Evolutionary conservation across 202 grass and related monocot genomes (phyloP), one percentile per base, ranked within the genome.

Genomic region (Zizania palustris): DNA sequence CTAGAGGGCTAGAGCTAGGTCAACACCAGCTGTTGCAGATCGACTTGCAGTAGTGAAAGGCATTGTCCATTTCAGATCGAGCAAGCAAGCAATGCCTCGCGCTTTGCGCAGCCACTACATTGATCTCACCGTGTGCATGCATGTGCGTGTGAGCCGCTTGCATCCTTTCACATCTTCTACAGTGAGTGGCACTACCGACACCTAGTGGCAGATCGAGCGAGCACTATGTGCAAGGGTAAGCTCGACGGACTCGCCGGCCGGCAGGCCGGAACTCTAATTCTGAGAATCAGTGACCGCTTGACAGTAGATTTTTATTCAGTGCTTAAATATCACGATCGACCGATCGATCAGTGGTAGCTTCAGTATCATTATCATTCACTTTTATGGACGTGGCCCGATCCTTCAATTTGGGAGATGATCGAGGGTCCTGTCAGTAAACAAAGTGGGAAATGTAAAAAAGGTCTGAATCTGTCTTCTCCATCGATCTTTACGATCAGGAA

Each of bases 401-500:
- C 43, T 13, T 41, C 36, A 13, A 67, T 16, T 45, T 45, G 39
- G 62, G 28, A 66, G 60, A 74, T 12, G n/a, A n/a, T n/a, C n/a
- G n/a, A 49, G 11, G 38, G 11, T 9, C 20, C 51, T 28, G 20
- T 14, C 2, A 45, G 7, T 46, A 22, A 28, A 65, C n/a, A 68
- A 68, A 68, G 44, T 22, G 46, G 49, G 16, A n/a, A 15, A 20
- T 19, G 9, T 28, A 28, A 28, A 18, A 20, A 51, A 51, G 11
- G 43, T 61, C 43, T 61, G 43, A 53, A 35, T 62, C 19, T 10
- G 15, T 71, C 73, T 63, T 20, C 28, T 28, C 28, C 28, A 20
- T 20, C 45, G 38, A 84, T 58, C 45, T 84, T 22, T 78, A 65
- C 57, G 74, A 82, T 10, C 3, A 75, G 51, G 21, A 67, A 13